Percentiles rank a stretch among this genome's conserved stretches.
Evolutionary conservation across 495 filamentous ascomycete genomes (phyloP).

Genomic region (Lophium mytilinum): DNA sequence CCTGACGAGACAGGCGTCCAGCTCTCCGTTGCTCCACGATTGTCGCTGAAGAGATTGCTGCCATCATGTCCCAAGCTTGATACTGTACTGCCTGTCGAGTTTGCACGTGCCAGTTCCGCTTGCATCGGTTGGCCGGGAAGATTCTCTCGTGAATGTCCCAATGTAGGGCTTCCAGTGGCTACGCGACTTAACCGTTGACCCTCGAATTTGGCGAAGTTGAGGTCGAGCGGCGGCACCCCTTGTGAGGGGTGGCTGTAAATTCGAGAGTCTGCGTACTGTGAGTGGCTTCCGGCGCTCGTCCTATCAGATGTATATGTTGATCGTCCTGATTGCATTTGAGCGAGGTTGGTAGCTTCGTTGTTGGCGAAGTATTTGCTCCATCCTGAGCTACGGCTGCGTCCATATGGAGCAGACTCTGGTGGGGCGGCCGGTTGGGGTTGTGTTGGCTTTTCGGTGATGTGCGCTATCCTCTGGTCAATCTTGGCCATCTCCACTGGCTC

Average conservation of each 20-base stretch:
- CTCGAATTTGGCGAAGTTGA: slow-evolving; percentile 35
- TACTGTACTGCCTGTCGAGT: slow-evolving; percentile 15
- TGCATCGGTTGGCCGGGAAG: slow-evolving; percentile 32
- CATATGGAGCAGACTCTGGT: slow-evolving; percentile 15
- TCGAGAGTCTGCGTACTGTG: slow-evolving; percentile 45
- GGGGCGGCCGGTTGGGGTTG: slow-evolving; percentile 13
- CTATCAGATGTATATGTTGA: slow-evolving; percentile 31
- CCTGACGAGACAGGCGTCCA: slow-evolving; percentile 19
- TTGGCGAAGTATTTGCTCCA: slow-evolving; percentile 56
- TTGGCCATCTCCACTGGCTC: slow-evolving; percentile 32
- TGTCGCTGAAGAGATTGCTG: slow-evolving; percentile 1
- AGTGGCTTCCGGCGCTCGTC: slow-evolving; percentile 37
- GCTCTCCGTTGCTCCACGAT: slow-evolving; percentile 8
- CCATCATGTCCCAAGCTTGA: slow-evolving; percentile 13
- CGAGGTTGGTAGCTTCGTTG: slow-evolving; percentile 41
- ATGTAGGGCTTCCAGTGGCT: slow-evolving; percentile 57
- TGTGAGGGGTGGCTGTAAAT: slow-evolving; percentile 39
- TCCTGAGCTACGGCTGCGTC: slow-evolving; percentile 46
- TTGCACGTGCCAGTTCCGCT: slow-evolving; percentile 37
- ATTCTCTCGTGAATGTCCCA: slow-evolving; percentile 38
- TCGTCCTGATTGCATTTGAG: slow-evolving; percentile 27
- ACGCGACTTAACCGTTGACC: slow-evolving; percentile 52
- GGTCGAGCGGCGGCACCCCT: slow-evolving; percentile 45
- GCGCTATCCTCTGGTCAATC: slow-evolving; percentile 16
- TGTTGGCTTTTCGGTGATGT: neutral